Conservation (phyloP, 1,284 basidiomycete species). For the Stygiomarasmius scandens region DNA sequence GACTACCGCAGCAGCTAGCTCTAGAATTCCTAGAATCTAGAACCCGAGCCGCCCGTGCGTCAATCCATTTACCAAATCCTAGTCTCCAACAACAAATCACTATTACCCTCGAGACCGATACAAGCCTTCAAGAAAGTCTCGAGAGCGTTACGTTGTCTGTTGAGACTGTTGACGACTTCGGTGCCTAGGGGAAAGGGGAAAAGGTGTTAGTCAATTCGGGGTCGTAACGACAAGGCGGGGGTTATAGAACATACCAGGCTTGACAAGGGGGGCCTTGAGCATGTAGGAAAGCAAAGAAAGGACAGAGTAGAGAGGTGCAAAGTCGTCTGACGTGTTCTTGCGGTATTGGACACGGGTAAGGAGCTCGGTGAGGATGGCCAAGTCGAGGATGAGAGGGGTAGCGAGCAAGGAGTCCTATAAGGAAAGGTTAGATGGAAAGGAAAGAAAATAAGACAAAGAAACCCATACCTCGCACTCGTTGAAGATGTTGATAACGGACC, state of each 20-base stretch:
- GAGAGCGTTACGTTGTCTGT: conserved; percentile 92
- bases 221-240: too few relatives aligned
- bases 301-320: conserved; percentile 84
- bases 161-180: conserved; percentile 94
- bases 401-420: conserved; percentile 90
- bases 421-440: conserved; percentile 5
- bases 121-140: conserved; percentile 94
- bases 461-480: conserved; percentile 85
- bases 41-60: not conserved
- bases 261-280: conserved; percentile 97
- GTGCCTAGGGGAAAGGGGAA: conserved; percentile 62
- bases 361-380: conserved; percentile 93
- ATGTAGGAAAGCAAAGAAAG: conserved; percentile 92
- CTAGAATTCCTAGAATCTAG: not conserved
- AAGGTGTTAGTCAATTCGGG: too few relatives aligned
- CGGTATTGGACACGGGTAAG: conserved; percentile 93
- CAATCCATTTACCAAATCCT: conserved; percentile 73
- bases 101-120: conserved; percentile 82
- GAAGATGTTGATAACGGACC: conserved; percentile 90
- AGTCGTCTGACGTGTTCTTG: conserved; percentile 53
- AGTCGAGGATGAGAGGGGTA: conserved; percentile 93
- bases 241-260: conserved; percentile 79
- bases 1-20: not conserved
- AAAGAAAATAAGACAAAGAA: conserved; percentile 5
- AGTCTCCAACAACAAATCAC: conserved; percentile 84